These are phyloP conservation scores for Sequoia sempervirens DNA, from an alignment of 75 land plant genomes.

Conservation along the genomic window DNA sequence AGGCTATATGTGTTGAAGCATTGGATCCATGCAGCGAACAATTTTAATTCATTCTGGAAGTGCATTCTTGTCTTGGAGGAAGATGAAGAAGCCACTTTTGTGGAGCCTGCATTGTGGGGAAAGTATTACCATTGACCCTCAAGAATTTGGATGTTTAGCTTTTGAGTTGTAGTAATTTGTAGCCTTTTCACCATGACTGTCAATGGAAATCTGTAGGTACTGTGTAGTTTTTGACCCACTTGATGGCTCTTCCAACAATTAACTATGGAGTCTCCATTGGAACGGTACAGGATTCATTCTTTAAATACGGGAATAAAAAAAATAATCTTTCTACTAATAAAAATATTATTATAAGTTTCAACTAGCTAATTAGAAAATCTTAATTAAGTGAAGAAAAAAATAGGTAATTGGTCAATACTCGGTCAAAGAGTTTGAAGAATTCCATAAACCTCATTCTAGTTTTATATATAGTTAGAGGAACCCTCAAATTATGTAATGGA, in stretches of 20 bases:
- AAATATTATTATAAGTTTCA: neutral
- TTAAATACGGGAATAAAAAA: neutral
- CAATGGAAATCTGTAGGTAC: constrained; percentile 43
- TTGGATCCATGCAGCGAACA: neutral
- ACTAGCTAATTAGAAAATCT: neutral
- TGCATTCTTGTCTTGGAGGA: constrained; percentile 96
- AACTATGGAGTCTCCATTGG: constrained; percentile 99
- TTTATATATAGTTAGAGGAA: too few species aligned
- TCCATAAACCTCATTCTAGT: neutral
- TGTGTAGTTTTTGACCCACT: constrained; percentile 98
- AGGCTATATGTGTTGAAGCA: too few species aligned
- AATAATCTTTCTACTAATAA: neutral
- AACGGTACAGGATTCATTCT: constrained; percentile 41
- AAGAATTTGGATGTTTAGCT: neutral
- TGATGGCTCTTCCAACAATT: constrained; percentile 98
- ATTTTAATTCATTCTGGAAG: constrained; percentile 25
- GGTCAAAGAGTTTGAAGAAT: neutral
- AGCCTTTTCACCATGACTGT: neutral
- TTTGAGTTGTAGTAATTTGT: neutral
- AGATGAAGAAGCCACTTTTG: constrained; percentile 90
- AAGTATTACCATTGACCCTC: constrained; percentile 30
- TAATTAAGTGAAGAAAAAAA: neutral
- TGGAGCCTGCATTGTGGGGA: constrained; percentile 68
- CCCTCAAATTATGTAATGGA: neutral
- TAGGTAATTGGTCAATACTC: neutral